These are phyloP conservation scores for Diaporthe velutina DNA, from an alignment of 2,329 filamentous ascomycete genomes.

Conservation along the genomic window DNA sequence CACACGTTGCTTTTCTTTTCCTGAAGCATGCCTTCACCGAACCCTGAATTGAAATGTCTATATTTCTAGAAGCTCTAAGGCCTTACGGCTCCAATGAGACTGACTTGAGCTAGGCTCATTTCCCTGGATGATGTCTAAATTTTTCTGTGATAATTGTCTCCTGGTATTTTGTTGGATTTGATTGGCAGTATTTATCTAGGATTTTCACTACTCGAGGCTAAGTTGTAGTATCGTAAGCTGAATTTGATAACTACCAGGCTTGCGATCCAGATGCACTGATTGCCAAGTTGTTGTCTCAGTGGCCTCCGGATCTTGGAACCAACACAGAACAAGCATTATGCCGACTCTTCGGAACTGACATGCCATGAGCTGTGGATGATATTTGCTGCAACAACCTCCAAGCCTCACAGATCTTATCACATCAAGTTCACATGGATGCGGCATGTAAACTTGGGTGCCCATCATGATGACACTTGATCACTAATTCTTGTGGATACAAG, in stretches of 20 bases:
- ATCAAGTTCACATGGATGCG: no score
- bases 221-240: not conserved
- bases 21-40: no score
- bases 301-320: not conserved
- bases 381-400: not conserved
- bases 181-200: not conserved
- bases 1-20: no score
- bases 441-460: no score
- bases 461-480: not conserved
- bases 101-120: not conserved
- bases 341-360: not conserved
- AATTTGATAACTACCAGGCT: not conserved
- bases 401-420: no score
- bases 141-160: not conserved
- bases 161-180: not conserved
- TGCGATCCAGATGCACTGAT: not conserved
- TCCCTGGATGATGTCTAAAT: not conserved
- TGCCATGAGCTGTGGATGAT: not conserved
- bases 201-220: not conserved
- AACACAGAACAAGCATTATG: not conserved
- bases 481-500: not conserved
- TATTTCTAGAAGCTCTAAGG: not conserved
- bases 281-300: not conserved
- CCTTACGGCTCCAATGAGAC: not conserved
- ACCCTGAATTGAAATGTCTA: not conserved